Base-by-base conservation (phyloP, 2,329 filamentous ascomycete species). In the Neonectria coccinea region DNA sequence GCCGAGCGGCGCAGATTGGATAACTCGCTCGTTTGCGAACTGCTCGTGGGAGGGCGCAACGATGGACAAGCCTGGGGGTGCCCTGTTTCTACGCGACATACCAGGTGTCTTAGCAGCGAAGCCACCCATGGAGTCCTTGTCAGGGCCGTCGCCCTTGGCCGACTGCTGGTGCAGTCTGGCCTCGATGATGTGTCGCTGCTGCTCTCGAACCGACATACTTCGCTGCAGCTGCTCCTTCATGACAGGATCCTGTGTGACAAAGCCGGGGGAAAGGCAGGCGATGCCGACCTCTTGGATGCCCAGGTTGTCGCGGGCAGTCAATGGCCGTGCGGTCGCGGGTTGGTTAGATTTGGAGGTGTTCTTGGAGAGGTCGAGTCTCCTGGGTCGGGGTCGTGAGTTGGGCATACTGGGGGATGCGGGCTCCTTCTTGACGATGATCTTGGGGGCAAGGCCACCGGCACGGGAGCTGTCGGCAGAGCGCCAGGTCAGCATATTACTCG, bases 341-440 rank as follows among this genome's bases (percentile, higher is more conserved):
- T 84, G 83, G 60, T 82, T 85, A 39, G 85, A 83, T 65, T 80
- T 84, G 33, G 82, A 81, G 1, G 81, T 81, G 71, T 87, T 87
- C 77, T 90, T 90, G 67, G 92, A 92, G 33, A 97, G 86, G 78
- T 96, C 92, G 62, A 97, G 86, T 75, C 89, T 91, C 74, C 91
- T 88, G 14, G 92, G 92, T 63, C 92, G 87, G 74, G 93, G 92
- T 56, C 92, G 88, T 58, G 91, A 87, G 64, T 89, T 87, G 56
- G 89, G 85, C 74, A 96, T 88, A 68, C 91, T 91, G 58, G 95
- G 95, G 51, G 95, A 97, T 45, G 91, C 88, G 36, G 94, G 94
- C 79, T 99, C 96, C 81, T 97, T 97, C 85, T 98, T 98, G 64
- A 99, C 94, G 69, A 97, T 87, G 67, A 97, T 97, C 81, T 93